Conservation (phyloP, 2,329 filamentous ascomycete species). For the Nigrospora oryzae region DNA sequence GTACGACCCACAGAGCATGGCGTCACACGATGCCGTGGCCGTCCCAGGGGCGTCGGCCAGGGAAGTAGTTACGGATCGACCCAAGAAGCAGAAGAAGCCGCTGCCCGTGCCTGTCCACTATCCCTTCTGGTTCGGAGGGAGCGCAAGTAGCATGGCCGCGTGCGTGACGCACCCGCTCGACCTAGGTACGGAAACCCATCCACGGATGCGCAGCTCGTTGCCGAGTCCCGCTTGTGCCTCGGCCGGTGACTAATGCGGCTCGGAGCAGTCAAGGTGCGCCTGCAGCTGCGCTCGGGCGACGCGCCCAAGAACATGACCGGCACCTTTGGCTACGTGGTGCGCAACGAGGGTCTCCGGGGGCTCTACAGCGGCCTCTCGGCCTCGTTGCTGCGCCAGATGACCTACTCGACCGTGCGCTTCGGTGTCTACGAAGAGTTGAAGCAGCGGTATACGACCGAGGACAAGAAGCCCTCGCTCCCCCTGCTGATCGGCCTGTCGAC, state of each 20-base stretch:
- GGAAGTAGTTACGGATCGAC: neutral
- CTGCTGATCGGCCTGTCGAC: slow-evolving; percentile 78
- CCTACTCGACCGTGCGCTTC: slow-evolving; percentile 94
- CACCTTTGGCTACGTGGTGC: slow-evolving; percentile 76
- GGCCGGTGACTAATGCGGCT: slow-evolving; percentile 1
- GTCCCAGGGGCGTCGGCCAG: slow-evolving; percentile 8
- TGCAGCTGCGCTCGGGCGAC: slow-evolving; percentile 74
- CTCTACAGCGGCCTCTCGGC: slow-evolving; percentile 90
- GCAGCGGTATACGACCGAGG: slow-evolving; percentile 44
- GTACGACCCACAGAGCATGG: slow-evolving; percentile 5
- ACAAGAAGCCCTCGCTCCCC: slow-evolving; percentile 55
- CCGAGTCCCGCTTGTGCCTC: neutral
- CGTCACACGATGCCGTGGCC: slow-evolving; percentile 8
- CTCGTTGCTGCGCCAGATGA: slow-evolving; percentile 85
- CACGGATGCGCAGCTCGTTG: too few relatives aligned
- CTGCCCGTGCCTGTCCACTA: slow-evolving; percentile 41
- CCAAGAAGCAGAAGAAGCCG: slow-evolving; percentile 26
- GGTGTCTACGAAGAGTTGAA: slow-evolving; percentile 95
- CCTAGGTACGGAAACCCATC: slow-evolving; percentile 49
- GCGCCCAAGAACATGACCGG: slow-evolving; percentile 74
- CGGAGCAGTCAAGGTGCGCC: slow-evolving; percentile 57
- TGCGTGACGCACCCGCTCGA: slow-evolving; percentile 90
- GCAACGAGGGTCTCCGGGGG: slow-evolving; percentile 65
- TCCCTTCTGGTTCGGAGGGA: slow-evolving; percentile 95
- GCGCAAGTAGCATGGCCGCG: slow-evolving; percentile 84